Evolutionary conservation across 2,329 filamentous ascomycete species (phyloP), one percentile per base, ranked within the genome.

Genomic region (Diaporthe citri): DNA sequence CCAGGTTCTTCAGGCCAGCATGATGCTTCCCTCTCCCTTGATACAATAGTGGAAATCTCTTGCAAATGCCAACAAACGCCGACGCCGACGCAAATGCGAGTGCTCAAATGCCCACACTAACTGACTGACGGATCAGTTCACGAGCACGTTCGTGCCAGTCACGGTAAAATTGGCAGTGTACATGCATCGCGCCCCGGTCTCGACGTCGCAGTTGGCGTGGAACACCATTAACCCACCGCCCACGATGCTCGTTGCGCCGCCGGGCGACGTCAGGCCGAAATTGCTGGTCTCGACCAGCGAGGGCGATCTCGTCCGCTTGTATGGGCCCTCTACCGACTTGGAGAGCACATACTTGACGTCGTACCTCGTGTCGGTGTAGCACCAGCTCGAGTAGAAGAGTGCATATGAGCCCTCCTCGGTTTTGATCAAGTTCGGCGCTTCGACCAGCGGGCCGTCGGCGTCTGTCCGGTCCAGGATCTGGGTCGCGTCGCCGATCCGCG

Each of bases 331-430:
- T 10, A 77, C 67, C 20, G 70, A 36, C 55, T 75, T 60, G n/a
- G 76, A 73, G 10, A 88, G 88, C 2, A 91, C 91, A 79, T 90
- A 93, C 72, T 88, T 87, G n/a, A 91, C 85, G 78, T 92, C 88
- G 81, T 93, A 93, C 51, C 80, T 79, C 3, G 86, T 81, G 36
- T 87, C 85, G 1, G 86, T 86, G 81, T 85, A 93, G 82, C 90
- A 92, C 73, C 91, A 88, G 56, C 88, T 89, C 78, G 89, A 91
- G 82, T 89, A 93, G 80, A 93, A 92, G 57, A 93, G 82, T 69
- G 91, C 86, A 79, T 93, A 93, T 20, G 85, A 83, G 5, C 88
- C 88, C 25, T 86, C 84, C 0, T 77, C 79, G 4, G 84, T 83
- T n/a, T 81, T 81, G 17, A 90, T 82, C 28, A 93, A 78, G 73